Evolutionary conservation across 352 stramenopile species (phyloP), one percentile per base, ranked within the genome.

Genomic region (Pythium monospermum): DNA sequence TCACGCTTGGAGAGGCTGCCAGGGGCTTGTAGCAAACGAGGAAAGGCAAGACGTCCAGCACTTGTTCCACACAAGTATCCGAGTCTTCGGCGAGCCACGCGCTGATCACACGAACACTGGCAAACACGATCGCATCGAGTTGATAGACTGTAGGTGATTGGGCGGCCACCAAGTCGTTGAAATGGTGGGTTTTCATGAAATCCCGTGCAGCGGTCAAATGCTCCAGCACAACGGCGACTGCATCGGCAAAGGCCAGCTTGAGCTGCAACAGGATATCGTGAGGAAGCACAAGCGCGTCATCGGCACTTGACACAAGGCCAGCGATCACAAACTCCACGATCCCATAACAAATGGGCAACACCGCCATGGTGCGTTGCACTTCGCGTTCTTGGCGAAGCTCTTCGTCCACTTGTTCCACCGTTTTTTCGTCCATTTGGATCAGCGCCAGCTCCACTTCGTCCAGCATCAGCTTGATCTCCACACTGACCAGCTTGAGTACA

Each of bases 401-500:
- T 43, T 90, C 76, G 1, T 77, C 61, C 11, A 80, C 60, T 5
- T 62, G 47, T 25, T 82, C 65, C 10, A 87, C 55, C 8, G 72
- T 61, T 4, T 66, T 35, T 12, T 87, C 76, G n/a, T 88, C 77
- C 49, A 87, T 67, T 54, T 85, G 65, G 30, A 94, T 64, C 23
- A 91, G 49, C 0, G 71, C 71, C 1, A 85, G 54, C 52, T 92
- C 81, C 4, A 87, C 77, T 50, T 94, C 83, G 38, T 94, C 83
- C 12, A 94, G 49, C 71, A 92, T 86, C 23, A 94, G 61, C 39
- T 94, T 94, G 53, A 87, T 86, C 78, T 91, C 81, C 38, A 92
- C 75, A 2, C 78, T 66, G n/a, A 87, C 73, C 4, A 92, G 71
- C 49, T 89, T 92, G 33, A 92, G 63, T 26, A 90, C 51, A 19